Conservation (phyloP, 495 filamentous ascomycete species). For the Delitschia confertaspora region DNA sequence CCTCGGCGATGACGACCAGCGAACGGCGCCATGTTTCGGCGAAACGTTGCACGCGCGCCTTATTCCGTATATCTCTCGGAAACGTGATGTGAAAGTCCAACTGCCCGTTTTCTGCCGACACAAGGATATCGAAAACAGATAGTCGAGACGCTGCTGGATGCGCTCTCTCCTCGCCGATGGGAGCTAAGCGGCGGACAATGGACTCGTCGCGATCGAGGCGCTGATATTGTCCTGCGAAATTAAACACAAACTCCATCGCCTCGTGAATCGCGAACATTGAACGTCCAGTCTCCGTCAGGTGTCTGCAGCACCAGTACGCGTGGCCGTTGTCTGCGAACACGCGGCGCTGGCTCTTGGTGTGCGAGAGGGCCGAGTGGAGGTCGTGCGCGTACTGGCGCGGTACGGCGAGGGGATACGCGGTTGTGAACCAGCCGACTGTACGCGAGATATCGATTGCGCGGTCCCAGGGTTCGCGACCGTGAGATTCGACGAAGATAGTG, state of each 20-base stretch:
- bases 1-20: too few species aligned
- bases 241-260: slow-evolving; percentile 11
- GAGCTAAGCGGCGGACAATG: neutral
- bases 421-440: slow-evolving; percentile 15
- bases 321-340: slow-evolving; percentile 4
- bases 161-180: neutral
- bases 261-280: neutral
- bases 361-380: neutral
- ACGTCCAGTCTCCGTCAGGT: neutral
- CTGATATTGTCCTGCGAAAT: slow-evolving; percentile 9
- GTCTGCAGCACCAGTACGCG: slow-evolving; percentile 1
- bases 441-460: slow-evolving; percentile 1
- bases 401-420: slow-evolving; percentile 2
- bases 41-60: too few species aligned
- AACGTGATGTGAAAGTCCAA: too few species aligned
- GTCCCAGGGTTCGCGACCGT: slow-evolving; percentile 10
- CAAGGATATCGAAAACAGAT: slow-evolving; percentile 6
- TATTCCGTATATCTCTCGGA: too few species aligned
- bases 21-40: too few species aligned
- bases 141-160: slow-evolving; percentile 18
- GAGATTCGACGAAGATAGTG: slow-evolving; percentile 1
- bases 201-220: slow-evolving; percentile 6
- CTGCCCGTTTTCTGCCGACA: too few species aligned
- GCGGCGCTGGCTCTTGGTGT: slow-evolving; percentile 3
- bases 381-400: neutral